phyloP scores from a whole-genome alignment of 805 yeast genomes.

The Nakazawaea ernobii region DNA sequence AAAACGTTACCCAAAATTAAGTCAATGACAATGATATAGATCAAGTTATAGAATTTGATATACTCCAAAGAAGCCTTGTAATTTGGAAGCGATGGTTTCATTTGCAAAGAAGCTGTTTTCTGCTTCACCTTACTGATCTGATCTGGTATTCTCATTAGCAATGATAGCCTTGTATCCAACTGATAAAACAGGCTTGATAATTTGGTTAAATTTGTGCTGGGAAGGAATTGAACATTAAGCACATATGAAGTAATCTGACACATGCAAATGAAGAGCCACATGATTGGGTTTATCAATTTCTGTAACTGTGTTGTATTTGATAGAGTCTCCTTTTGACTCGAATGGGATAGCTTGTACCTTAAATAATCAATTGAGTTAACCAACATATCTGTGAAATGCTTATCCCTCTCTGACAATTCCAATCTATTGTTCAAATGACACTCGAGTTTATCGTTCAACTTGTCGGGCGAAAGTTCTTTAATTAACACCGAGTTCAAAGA shows the following conservation, averaged over 20 bases:
- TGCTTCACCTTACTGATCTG: constrained; percentile 56
- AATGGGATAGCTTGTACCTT: constrained; percentile 10
- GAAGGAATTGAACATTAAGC: constrained; percentile 24
- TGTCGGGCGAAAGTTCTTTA: constrained; percentile 25
- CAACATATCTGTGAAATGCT: constrained; percentile 3
- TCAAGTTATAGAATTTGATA: constrained; percentile 74
- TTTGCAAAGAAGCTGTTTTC: constrained; percentile 29
- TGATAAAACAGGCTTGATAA: constrained; percentile 69
- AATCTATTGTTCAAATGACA: constrained; percentile 11
- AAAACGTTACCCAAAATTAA: constrained; percentile 64
- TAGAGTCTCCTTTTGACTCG: constrained; percentile 18
- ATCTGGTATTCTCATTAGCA: constrained; percentile 70
- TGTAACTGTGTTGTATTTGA: constrained; percentile 18
- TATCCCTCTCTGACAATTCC: not conserved
- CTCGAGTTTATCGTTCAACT: constrained; percentile 11
- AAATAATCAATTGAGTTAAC: constrained; percentile 9
- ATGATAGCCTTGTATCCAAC: constrained; percentile 70
- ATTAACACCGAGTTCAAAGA: constrained; percentile 54
- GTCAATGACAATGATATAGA: constrained; percentile 87
- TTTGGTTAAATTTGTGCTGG: constrained; percentile 25
- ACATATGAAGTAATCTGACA: constrained; percentile 18
- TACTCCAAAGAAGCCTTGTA: constrained; percentile 42
- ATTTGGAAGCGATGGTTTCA: constrained; percentile 34
- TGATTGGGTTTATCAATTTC: constrained; percentile 15
- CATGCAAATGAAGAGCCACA: constrained; percentile 14